These are phyloP conservation scores for Trichophyton simii DNA, from an alignment of 2,329 filamentous ascomycete species.

Conservation along the genomic window DNA sequence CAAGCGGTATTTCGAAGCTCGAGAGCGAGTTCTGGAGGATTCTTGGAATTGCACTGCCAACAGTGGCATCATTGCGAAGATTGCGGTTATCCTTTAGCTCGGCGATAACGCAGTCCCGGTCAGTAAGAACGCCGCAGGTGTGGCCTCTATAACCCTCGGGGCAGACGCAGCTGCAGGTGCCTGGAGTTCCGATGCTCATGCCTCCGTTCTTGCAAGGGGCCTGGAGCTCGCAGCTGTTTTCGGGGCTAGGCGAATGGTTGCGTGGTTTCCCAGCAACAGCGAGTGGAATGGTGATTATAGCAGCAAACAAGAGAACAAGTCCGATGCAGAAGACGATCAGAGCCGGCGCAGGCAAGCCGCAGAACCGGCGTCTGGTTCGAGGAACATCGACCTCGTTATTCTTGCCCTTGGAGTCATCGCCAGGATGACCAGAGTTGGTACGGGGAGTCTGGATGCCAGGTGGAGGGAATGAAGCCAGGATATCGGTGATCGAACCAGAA, in stretches of 20 bases:
- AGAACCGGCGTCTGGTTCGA: constrained; percentile 51
- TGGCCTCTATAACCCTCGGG: constrained; percentile 69
- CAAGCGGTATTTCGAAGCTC: constrained; percentile 67
- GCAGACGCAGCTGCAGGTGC: constrained; percentile 74
- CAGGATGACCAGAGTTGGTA: constrained; percentile 5
- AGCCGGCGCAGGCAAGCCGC: constrained; percentile 68
- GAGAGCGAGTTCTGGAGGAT: constrained; percentile 52
- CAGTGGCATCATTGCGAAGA: constrained; percentile 53
- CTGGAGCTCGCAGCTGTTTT: constrained; percentile 42
- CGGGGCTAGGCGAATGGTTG: constrained; percentile 25
- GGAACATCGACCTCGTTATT: constrained; percentile 11
- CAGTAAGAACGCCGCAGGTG: constrained; percentile 40
- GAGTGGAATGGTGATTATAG: constrained; percentile 69
- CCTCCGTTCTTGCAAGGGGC: constrained; percentile 69
- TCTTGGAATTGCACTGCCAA: constrained; percentile 66
- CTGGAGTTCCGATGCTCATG: constrained; percentile 54
- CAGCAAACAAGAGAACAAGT: constrained; percentile 59
- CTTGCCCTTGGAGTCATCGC: constrained; percentile 16
- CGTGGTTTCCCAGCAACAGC: constrained; percentile 49
- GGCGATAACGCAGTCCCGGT: constrained; percentile 45
- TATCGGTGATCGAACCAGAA: constrained; percentile 49
- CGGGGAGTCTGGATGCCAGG: constrained; percentile 41
- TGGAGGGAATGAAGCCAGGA: constrained; percentile 53
- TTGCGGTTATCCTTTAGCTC: constrained; percentile 29
- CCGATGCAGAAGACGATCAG: constrained; percentile 57